A percentile compares a stretch with the other conserved stretches of the same genome.
These are phyloP conservation scores for Escallonia herrerae DNA, from an alignment of 129 eudicot genomes.

Conservation along the genomic window DNA sequence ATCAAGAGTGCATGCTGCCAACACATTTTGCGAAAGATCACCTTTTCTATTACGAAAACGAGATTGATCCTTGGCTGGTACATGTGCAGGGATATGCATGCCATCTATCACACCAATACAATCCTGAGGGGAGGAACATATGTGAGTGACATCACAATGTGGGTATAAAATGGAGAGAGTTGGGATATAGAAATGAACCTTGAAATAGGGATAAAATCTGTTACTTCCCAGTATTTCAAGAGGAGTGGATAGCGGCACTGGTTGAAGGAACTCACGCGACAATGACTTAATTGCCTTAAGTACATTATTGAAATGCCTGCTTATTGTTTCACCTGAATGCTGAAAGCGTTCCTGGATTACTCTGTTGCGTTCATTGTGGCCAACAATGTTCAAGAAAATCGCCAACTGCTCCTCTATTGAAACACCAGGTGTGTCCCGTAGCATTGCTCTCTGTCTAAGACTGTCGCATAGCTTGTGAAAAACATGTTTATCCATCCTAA, in stretches of 20 bases:
- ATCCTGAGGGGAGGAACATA: constrained; percentile 28
- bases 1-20: constrained; percentile 72
- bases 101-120: constrained; percentile 65
- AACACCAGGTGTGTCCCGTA: constrained; percentile 61
- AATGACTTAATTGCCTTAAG: constrained; percentile 60
- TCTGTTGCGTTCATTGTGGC: constrained; percentile 68
- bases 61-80: constrained; percentile 62
- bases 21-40: constrained; percentile 43
- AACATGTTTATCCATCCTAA: constrained; percentile 60
- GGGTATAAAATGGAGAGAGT: not conserved
- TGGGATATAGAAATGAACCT: constrained; percentile 24
- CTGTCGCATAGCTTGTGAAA: constrained; percentile 37
- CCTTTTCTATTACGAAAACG: constrained; percentile 55
- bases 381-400: constrained; percentile 56
- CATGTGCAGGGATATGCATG: constrained; percentile 63
- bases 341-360: constrained; percentile 55
- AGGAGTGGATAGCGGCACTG: constrained; percentile 39
- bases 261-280: constrained; percentile 53
- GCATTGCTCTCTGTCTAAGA: constrained; percentile 48
- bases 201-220: constrained; percentile 52
- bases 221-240: constrained; percentile 34
- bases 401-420: constrained; percentile 63
- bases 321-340: constrained; percentile 69
- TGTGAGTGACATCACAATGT: not conserved
- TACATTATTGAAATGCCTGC: constrained; percentile 60